Conservation (phyloP, 2,329 filamentous ascomycete genomes). For the Trichoderma gracile region DNA sequence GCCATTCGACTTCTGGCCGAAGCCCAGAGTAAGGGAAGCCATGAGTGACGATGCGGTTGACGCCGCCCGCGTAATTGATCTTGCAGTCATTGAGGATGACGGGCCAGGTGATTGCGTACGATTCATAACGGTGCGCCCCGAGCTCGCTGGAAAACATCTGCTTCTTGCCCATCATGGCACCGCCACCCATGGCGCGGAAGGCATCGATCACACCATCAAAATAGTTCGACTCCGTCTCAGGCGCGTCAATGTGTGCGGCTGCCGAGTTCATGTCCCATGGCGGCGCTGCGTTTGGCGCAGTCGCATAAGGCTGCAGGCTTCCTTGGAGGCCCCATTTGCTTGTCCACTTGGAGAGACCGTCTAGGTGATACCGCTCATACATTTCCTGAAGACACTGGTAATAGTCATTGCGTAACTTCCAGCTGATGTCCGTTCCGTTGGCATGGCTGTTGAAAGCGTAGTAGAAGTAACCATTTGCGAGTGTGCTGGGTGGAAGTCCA, state of each 20-base stretch:
- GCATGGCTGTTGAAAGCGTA: conserved; percentile 3
- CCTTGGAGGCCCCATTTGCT: conserved; percentile 14
- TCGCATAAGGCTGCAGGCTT: conserved; percentile 9
- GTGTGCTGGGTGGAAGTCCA: conserved; percentile 6
- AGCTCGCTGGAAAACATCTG: conserved; percentile 17
- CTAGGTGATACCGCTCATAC: conserved; percentile 13
- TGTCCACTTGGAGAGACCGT: conserved; percentile 8
- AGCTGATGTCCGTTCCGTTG: conserved; percentile 13
- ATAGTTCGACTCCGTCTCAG: conserved; percentile 17
- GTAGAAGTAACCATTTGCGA: conserved; percentile 19
- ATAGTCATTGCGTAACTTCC: conserved; percentile 17
- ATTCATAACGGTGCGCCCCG: conserved; percentile 3
- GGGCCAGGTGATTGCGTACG: conserved; percentile 14
- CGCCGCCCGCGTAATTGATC: conserved; percentile 13
- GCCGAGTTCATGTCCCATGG: conserved; percentile 18
- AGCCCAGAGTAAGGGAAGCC: conserved; percentile 7
- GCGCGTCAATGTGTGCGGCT: conserved; percentile 13
- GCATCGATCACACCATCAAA: conserved; percentile 17
- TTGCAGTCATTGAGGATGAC: conserved; percentile 14
- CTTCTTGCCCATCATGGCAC: conserved; percentile 12
- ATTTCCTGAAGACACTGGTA: conserved; percentile 15
- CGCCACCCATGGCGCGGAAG: conserved; percentile 11
- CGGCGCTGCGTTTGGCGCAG: conserved; percentile 4
- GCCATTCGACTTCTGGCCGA: conserved; percentile 14
- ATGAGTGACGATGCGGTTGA: conserved; percentile 13